Conservation (phyloP, 352 stramenopile species). For the Phytopythium cucurbitacearum region DNA sequence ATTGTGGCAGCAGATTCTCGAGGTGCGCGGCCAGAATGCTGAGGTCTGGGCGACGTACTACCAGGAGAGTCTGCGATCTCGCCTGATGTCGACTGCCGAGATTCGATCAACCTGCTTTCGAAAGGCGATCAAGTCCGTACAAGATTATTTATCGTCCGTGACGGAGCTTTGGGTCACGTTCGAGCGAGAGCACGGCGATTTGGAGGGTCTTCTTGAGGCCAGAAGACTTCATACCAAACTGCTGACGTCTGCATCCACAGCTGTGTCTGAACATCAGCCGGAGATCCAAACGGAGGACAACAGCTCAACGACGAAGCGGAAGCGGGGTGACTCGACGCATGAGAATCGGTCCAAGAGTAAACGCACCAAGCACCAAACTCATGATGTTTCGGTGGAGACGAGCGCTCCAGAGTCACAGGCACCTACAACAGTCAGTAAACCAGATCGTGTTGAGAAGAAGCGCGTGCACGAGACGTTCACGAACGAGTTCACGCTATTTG, state of each 20-base stretch:
- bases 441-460: slow-evolving; percentile 22
- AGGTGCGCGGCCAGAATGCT: slow-evolving; percentile 16
- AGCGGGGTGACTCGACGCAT: slow-evolving; percentile 5
- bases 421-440: slow-evolving; percentile 2
- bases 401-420: slow-evolving; percentile 9
- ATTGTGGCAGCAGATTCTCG: slow-evolving; percentile 26
- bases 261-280: neutral
- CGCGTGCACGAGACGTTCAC: slow-evolving; percentile 28
- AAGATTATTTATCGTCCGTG: slow-evolving; percentile 23
- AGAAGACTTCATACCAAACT: slow-evolving; percentile 26
- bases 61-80: slow-evolving; percentile 25
- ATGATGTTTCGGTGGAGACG: neutral
- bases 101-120: slow-evolving; percentile 43
- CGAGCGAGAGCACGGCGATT: slow-evolving; percentile 44
- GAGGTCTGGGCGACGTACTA: slow-evolving; percentile 44
- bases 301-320: slow-evolving; percentile 7
- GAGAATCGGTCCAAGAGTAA: slow-evolving; percentile 12
- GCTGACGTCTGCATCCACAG: neutral
- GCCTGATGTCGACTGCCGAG: slow-evolving; percentile 8
- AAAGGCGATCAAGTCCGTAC: slow-evolving; percentile 23
- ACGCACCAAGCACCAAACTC: slow-evolving; percentile 13
- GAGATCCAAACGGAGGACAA: neutral
- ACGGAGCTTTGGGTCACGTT: slow-evolving; percentile 45
- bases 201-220: slow-evolving; percentile 27
- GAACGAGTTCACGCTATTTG: slow-evolving; percentile 64